Evolutionary conservation across 495 filamentous ascomycete species (phyloP).

Genomic region (Hypoxylon fuscum): DNA sequence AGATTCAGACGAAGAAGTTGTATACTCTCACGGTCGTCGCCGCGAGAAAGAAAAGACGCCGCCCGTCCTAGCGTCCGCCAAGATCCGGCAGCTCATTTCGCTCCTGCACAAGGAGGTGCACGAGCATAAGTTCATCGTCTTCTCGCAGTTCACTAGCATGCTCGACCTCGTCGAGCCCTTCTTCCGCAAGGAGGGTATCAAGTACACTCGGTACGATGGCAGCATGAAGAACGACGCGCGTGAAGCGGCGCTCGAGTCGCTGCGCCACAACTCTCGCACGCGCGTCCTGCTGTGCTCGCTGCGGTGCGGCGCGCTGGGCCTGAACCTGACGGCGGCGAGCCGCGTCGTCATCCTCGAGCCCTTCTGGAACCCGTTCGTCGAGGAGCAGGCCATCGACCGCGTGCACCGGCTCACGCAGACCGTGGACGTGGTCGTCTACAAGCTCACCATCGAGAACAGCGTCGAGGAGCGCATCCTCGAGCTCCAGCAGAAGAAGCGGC

Average conservation of each 20-base stretch:
- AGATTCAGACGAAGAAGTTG: constrained; percentile 54
- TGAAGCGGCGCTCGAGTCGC: constrained; percentile 76
- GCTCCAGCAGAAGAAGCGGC: constrained; percentile 90
- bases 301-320: constrained; percentile 89
- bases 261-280: constrained; percentile 74
- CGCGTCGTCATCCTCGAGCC: constrained; percentile 95
- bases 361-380: constrained; percentile 98
- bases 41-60: constrained; percentile 46
- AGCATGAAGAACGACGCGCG: constrained; percentile 93
- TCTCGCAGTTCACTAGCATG: constrained; percentile 85
- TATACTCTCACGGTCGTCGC: constrained; percentile 11
- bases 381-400: constrained; percentile 98
- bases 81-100: constrained; percentile 83
- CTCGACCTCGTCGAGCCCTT: constrained; percentile 95
- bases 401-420: constrained; percentile 97
- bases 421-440: constrained; percentile 91
- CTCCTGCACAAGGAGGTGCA: constrained; percentile 81
- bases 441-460: constrained; percentile 81
- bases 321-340: constrained; percentile 93
- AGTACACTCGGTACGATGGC: constrained; percentile 91
- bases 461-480: constrained; percentile 94
- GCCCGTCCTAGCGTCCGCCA: constrained; percentile 76
- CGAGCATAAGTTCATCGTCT: constrained; percentile 94
- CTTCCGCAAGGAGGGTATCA: constrained; percentile 73
- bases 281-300: constrained; percentile 90